Evolutionary conservation across 495 filamentous ascomycete species (phyloP).

Genomic region (Aspergillus steynii): DNA sequence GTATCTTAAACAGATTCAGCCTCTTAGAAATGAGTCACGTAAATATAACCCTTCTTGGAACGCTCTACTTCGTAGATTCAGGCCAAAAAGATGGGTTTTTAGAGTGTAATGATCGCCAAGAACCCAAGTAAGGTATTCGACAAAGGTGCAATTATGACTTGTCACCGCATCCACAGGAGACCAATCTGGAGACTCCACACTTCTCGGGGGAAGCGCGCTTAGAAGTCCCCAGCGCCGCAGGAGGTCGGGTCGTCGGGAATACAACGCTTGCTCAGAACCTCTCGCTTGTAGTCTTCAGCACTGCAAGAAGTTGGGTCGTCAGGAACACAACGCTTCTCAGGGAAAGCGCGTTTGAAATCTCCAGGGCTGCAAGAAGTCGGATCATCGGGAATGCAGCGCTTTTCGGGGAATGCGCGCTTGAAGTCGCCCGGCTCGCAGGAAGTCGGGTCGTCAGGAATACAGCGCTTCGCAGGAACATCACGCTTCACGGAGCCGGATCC

Average conservation of each 20-base stretch:
- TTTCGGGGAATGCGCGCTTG: not conserved
- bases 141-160: too few species aligned
- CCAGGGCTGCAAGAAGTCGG: conserved; percentile 1
- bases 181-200: too few species aligned
- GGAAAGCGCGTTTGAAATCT: not conserved
- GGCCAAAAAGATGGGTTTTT: too few species aligned
- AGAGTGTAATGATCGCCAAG: too few species aligned
- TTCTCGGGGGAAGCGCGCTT: too few species aligned
- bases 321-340: conserved; percentile 1
- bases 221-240: not conserved
- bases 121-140: too few species aligned
- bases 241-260: not conserved
- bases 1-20: too few species aligned
- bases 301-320: conserved; percentile 3
- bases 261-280: not conserved
- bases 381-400: conserved; percentile 1
- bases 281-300: not conserved
- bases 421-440: not conserved
- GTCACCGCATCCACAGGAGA: too few species aligned
- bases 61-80: too few species aligned
- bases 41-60: too few species aligned
- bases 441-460: conserved; percentile 2
- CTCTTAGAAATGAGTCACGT: too few species aligned
- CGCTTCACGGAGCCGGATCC: not conserved
- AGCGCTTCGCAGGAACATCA: conserved; percentile 1